Evolutionary conservation across 768 basidiomycete genomes (phyloP), one percentile per base, ranked within the genome.

Genomic region (Lactifluus subvellereus): DNA sequence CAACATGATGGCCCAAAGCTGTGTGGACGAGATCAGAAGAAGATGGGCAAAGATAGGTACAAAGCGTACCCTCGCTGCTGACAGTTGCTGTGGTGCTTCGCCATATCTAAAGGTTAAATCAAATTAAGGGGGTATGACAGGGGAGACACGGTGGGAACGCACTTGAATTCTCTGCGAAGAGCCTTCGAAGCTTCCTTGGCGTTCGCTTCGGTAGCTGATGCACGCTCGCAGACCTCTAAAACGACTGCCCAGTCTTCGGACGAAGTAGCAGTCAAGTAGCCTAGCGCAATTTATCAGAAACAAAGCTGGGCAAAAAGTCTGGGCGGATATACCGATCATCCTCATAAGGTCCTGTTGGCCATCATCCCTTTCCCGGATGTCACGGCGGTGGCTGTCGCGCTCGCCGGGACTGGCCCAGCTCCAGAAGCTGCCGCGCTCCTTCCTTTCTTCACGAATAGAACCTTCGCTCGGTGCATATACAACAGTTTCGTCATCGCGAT

Each of bases 1-100:
- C 42, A 95, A 80, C 87, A 95, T 89, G 68, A 95, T 87, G 2
- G 92, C 87, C 94, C 93, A 95, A 7, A 97, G 71, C 89, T 91
- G 65, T 22, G 45, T 57, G 13, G 27, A 56, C 1, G 50, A 54
- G 50, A 65, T 61, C 30, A 40, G 10, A 33, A 49, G n/a, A 51
- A n/a, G 20, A 65, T 54, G 9, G 20, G 11, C 27, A 1, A 27
- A 22, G 22, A 38, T 18, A 40, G 9, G 43, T 43, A 32, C 5
- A 42, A 48, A 27, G 54, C 67, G 48, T 30, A 68, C 67, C 45
- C 59, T 57, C 27, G 67, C 67, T 40, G 67, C 67, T 14, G 67
- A 66, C 38, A 68, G 54, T 55, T 68, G 67, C 43, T 66, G 65
- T 35, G 61, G 50, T 30, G 59, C n/a, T 2, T 67, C 52, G 66